A percentile compares a stretch with the other conserved stretches of the same genome.
phyloP scores from a whole-genome alignment of 129 eudicot genomes.

The Ambrosia artemisiifolia region DNA sequence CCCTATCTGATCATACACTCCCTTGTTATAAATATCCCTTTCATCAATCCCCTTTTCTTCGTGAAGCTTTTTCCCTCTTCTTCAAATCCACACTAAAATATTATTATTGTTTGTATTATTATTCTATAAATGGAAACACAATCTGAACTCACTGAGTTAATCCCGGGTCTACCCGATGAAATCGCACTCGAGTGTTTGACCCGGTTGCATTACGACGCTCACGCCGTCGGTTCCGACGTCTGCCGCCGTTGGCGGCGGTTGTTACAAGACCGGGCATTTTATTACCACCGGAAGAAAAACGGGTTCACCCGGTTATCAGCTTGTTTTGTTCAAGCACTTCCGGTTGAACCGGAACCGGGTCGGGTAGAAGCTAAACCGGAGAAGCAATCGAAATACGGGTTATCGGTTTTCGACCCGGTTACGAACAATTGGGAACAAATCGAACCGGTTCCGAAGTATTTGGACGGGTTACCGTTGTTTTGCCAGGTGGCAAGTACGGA shows the following conservation, averaged over 20 bases:
- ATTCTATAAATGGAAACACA: conserved; percentile 27
- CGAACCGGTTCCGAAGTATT: conserved; percentile 58
- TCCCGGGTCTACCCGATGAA: conserved; percentile 76
- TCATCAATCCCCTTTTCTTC: conserved; percentile 16
- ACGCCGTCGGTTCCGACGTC: conserved; percentile 47
- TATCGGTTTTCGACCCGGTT: conserved; percentile 61
- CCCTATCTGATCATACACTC: conserved; percentile 22
- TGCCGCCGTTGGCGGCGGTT: conserved; percentile 62
- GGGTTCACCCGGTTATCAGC: conserved; percentile 53
- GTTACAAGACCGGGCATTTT: conserved; percentile 49
- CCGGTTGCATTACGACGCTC: conserved; percentile 61
- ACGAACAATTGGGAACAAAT: conserved; percentile 46
- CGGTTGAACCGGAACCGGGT: conserved; percentile 14
- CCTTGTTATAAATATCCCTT: conserved; percentile 24
- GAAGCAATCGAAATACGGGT: conserved; percentile 50
- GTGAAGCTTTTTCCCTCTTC: conserved; percentile 17
- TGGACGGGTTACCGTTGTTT: conserved; percentile 65
- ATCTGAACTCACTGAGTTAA: conserved; percentile 31
- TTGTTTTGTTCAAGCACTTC: conserved; percentile 63
- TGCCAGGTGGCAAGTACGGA: conserved; percentile 73
- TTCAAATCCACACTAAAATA: conserved; percentile 4
- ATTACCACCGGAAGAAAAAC: conserved; percentile 47
- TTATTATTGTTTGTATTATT: no score
- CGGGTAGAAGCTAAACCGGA: conserved; percentile 21
- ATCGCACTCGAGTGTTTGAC: conserved; percentile 77